These are phyloP conservation scores for Xerocomellus chrysenteron DNA, from an alignment of 768 basidiomycete species.

Conservation along the genomic window DNA sequence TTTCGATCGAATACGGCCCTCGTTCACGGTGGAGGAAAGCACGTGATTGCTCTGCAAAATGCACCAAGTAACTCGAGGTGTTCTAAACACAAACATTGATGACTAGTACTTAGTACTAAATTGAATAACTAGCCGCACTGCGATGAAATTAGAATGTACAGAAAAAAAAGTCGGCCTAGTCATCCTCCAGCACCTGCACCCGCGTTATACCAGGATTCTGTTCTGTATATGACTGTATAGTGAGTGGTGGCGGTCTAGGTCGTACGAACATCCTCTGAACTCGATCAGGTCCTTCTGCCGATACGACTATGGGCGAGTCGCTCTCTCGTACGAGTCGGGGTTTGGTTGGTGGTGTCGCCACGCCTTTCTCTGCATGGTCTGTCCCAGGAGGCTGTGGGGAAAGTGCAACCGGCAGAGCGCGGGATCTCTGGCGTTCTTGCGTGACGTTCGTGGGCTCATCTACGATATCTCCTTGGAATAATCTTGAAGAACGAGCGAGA, in stretches of 20 bases:
- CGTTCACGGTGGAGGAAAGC: conserved; percentile 2
- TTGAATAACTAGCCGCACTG: not conserved
- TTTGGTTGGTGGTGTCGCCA: conserved; percentile 20
- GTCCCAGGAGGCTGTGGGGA: conserved; percentile 17
- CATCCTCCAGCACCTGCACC: conserved; percentile 18
- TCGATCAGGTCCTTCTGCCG: conserved; percentile 13
- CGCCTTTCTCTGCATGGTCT: conserved; percentile 23
- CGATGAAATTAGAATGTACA: not conserved
- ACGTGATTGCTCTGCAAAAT: conserved; percentile 15
- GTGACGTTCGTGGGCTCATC: not conserved
- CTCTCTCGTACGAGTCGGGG: conserved; percentile 30
- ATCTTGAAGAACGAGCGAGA: not conserved
- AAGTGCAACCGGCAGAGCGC: conserved; percentile 21
- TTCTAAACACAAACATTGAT: not conserved
- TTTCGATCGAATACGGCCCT: not conserved
- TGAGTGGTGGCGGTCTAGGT: conserved; percentile 44
- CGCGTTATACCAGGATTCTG: conserved; percentile 1
- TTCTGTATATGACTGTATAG: conserved; percentile 15
- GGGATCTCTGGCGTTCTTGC: not conserved
- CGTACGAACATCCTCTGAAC: conserved; percentile 35
- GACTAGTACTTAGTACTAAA: not conserved
- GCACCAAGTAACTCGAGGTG: too few relatives aligned
- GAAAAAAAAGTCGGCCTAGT: conserved; percentile 1
- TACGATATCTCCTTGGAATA: not conserved
- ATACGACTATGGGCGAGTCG: conserved; percentile 25